These are phyloP conservation scores for Rhizophagus prolifer DNA, from an alignment of 192 early-diverging fungal species.

Conservation along the genomic window DNA sequence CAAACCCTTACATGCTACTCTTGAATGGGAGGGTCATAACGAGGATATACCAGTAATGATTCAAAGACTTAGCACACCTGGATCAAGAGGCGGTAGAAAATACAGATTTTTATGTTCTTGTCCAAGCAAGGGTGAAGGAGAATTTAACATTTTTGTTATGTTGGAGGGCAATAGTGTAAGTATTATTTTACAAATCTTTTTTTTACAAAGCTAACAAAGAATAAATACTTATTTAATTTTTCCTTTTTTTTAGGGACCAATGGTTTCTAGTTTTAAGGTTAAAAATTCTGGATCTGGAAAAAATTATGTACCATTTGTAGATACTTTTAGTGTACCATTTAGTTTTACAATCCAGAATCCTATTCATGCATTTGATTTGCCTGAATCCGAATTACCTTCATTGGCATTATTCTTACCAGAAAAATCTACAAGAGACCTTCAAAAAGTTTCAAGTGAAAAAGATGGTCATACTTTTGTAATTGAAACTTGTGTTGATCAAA, in stretches of 20 bases:
- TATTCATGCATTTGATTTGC: slow-evolving; percentile 17
- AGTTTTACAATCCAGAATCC: slow-evolving; percentile 13
- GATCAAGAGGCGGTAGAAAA: neutral
- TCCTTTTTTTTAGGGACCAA: slow-evolving; percentile 23
- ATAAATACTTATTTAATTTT: too few relatives aligned
- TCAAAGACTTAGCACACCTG: slow-evolving; percentile 2
- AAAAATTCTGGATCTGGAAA: neutral
- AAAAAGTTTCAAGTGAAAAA: neutral
- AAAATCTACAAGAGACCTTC: neutral
- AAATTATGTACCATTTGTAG: neutral
- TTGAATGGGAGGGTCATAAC: slow-evolving; percentile 8
- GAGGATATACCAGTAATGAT: neutral
- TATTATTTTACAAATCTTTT: neutral
- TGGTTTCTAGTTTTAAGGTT: slow-evolving; percentile 1
- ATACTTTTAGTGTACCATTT: slow-evolving; percentile 16
- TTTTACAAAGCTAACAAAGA: too few relatives aligned
- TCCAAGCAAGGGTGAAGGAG: slow-evolving; percentile 20
- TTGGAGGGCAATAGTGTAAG: slow-evolving; percentile 14
- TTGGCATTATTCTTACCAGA: slow-evolving; percentile 13
- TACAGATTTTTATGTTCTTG: neutral
- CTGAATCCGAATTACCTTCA: neutral
- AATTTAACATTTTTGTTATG: slow-evolving; percentile 20
- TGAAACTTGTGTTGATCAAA: slow-evolving; percentile 9
- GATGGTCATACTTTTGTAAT: slow-evolving; percentile 6
- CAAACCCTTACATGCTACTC: slow-evolving; percentile 21